Percentiles rank a stretch among this genome's conserved stretches.
Conservation (phyloP, 208 protist genomes). For the Naegleria fowleri region DNA sequence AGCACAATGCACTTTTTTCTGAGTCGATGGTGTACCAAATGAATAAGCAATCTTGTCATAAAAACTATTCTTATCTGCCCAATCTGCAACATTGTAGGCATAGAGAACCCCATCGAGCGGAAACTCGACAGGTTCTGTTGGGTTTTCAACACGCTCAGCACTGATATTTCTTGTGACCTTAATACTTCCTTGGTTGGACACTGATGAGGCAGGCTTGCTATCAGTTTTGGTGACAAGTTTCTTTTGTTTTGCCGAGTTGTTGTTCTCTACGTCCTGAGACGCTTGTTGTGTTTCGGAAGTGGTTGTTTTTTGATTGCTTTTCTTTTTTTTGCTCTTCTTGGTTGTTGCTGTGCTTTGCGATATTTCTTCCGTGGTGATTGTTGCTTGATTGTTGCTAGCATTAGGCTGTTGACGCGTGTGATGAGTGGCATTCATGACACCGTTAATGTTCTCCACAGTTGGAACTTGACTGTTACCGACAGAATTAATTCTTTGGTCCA, state of each 20-base stretch:
- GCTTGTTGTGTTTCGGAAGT: not conserved
- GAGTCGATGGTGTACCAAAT: constrained; percentile 17
- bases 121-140: not conserved
- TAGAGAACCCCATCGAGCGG: not conserved
- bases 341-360: too few species aligned
- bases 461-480: too few species aligned
- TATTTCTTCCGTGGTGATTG: too few species aligned
- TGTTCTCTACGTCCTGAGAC: not conserved
- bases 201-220: not conserved
- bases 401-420: too few species aligned
- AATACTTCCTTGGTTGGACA: not conserved
- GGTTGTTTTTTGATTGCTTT: not conserved
- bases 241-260: not conserved
- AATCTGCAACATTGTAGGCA: not conserved
- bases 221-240: not conserved
- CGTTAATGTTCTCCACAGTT: too few species aligned
- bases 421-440: too few species aligned
- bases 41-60: constrained; percentile 21
- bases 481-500: too few species aligned
- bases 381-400: too few species aligned
- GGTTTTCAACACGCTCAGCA: not conserved
- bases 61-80: constrained; percentile 10
- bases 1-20: constrained; percentile 4
- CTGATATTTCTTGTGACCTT: constrained; percentile 13
- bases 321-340: not conserved